These are phyloP conservation scores for Mycena crocata DNA, from an alignment of 768 basidiomycete species.

Conservation along the genomic window DNA sequence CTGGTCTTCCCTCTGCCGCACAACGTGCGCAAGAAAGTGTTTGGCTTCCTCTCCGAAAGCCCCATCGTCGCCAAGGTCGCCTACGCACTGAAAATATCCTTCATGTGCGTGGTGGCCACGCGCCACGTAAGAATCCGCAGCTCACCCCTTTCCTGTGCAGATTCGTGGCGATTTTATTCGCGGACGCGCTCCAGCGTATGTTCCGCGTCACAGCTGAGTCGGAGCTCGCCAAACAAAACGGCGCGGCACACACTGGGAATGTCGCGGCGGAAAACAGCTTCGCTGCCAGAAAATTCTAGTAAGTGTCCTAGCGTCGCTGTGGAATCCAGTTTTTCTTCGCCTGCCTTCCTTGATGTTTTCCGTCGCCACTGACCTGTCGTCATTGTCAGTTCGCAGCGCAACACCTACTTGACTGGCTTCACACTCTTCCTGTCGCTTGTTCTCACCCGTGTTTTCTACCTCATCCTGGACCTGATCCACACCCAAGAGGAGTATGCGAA, in stretches of 20 bases:
- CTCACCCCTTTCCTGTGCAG: constrained; percentile 45
- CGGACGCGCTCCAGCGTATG: constrained; percentile 95
- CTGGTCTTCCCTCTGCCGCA: constrained; percentile 91
- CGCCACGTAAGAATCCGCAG: constrained; percentile 26
- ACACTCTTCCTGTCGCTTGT: constrained; percentile 96
- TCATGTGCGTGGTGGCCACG: constrained; percentile 80
- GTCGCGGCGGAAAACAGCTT: constrained; percentile 87
- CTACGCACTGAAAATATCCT: constrained; percentile 93
- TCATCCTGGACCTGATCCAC: constrained; percentile 91
- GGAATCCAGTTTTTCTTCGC: neutral
- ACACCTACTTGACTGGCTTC: constrained; percentile 93
- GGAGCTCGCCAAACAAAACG: constrained; percentile 70
- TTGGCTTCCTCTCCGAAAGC: constrained; percentile 78
- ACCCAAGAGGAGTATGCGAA: constrained; percentile 89
- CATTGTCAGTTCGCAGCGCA: constrained; percentile 79
- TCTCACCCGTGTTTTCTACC: constrained; percentile 91
- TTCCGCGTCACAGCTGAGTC: constrained; percentile 80
- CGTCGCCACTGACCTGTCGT: neutral
- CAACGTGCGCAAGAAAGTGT: constrained; percentile 73
- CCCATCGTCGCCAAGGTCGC: constrained; percentile 84
- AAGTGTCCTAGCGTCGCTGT: constrained; percentile 40
- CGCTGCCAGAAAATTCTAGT: constrained; percentile 96
- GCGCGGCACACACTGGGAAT: constrained; percentile 63
- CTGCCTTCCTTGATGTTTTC: too few relatives aligned
- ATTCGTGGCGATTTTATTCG: constrained; percentile 88